Evolutionary conservation across 345 rosid species (phyloP), one percentile per base, ranked within the genome.

Genomic region (Hevea brasiliensis): DNA sequence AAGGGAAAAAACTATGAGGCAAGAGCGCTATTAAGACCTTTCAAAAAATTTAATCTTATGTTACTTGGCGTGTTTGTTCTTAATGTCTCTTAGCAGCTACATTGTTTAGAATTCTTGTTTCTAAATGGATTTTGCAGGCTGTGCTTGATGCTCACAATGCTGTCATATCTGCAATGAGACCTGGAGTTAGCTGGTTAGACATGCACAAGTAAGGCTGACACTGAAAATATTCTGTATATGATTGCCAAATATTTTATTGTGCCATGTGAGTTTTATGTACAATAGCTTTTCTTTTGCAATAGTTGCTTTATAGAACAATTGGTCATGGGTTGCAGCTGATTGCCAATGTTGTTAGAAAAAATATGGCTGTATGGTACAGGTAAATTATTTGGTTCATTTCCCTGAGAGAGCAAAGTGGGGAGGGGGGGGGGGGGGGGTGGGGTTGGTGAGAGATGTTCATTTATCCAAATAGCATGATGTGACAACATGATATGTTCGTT

Each of bases 161-260:
- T 72, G 98, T 93, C 72, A 87, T 90, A 75, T 79, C 87, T 63
- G 82, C 87, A 8, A 91, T 90, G 96, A 90, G 88, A 80, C 98
- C 97, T 61, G 97, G 94, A 68, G 85, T 90, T 26, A 84, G 82
- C 89, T 93, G 96, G 96, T 87, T 93, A 35, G 90, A 91, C 81
- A 93, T 91, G 98, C 96, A 90, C 86, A 89, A 85, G 98, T 93
- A 86, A 88, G 95, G 24, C 24, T 72, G 35, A 42, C 21, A 45
- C 65, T 72, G 18, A 26, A 63, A 40, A 69, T 71, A 6, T 7
- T 47, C 21, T 8, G 10, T 26, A 24, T 27, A 47, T 37, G 40
- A 29, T 23, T 18, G 18, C 27, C 37, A 44, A 32, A 17, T 24
- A 54, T n/a, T 73, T 54, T 42, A 41, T 23, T 70, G 41, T 65